These are phyloP conservation scores for Paramecium primaurelia DNA, from an alignment of 73 alveolate species.

Conservation along the genomic window DNA sequence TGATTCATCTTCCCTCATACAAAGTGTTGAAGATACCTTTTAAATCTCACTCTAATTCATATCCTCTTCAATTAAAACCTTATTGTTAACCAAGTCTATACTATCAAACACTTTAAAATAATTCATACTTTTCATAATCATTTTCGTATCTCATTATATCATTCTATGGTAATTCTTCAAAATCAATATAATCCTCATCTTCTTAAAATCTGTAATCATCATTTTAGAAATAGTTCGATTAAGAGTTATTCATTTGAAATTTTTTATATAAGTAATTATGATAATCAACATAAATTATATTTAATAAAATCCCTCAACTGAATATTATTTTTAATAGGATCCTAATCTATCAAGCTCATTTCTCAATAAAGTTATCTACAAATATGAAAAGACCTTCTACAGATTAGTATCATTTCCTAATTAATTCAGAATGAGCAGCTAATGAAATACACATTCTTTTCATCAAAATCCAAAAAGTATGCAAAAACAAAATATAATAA, in stretches of 20 bases:
- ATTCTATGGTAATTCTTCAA: not conserved
- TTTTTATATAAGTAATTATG: not conserved
- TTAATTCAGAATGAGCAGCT: not conserved
- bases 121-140: not conserved
- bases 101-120: not conserved
- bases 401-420: not conserved
- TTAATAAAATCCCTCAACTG: not conserved
- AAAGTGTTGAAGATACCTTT: not conserved
- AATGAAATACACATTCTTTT: not conserved
- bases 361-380: not conserved
- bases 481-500: too few relatives aligned
- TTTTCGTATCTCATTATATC: not conserved
- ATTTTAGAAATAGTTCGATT: not conserved
- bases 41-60: not conserved
- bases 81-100: not conserved
- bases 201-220: not conserved
- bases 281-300: not conserved
- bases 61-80: not conserved
- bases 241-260: not conserved
- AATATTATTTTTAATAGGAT: too few relatives aligned
- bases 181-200: not conserved
- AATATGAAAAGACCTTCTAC: not conserved
- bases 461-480: not conserved
- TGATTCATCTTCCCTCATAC: not conserved
- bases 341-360: not conserved